These are phyloP conservation scores for Cladobotryum protrusum DNA, from an alignment of 2,329 filamentous ascomycete species.

Conservation along the genomic window DNA sequence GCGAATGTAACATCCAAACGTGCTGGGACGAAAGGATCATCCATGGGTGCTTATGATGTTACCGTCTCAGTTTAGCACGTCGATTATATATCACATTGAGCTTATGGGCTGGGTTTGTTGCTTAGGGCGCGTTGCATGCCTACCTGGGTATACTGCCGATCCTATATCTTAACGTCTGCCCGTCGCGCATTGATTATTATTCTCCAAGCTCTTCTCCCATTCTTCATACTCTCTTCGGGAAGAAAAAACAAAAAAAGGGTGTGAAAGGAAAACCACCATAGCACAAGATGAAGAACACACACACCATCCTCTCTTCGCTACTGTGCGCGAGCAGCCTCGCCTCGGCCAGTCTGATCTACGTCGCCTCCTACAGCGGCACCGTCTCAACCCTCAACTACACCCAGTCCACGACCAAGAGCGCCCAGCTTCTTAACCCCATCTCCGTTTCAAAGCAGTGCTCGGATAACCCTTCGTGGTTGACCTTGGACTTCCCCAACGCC, in stretches of 20 bases:
- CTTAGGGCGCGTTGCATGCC: too few relatives aligned
- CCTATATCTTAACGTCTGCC: too few relatives aligned
- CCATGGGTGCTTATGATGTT: too few relatives aligned
- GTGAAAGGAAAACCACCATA: not conserved
- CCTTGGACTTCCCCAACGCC: conserved; percentile 43
- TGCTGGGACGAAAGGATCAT: too few relatives aligned
- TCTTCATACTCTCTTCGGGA: too few relatives aligned
- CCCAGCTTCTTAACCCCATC: conserved; percentile 33
- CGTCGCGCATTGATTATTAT: too few relatives aligned
- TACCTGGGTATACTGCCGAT: too few relatives aligned
- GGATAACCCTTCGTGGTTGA: conserved; percentile 54
- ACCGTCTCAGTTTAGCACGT: too few relatives aligned
- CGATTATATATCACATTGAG: too few relatives aligned
- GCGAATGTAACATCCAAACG: conserved; percentile 3
- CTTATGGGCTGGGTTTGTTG: too few relatives aligned
- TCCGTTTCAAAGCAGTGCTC: conserved; percentile 43
- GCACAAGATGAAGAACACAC: not conserved
- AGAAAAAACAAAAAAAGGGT: too few relatives aligned
- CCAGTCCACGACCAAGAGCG: conserved; percentile 16
- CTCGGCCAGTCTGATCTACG: conserved; percentile 38
- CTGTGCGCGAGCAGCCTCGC: conserved; percentile 20
- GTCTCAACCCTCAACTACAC: conserved; percentile 43
- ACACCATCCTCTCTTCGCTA: conserved; percentile 13
- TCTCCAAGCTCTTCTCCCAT: too few relatives aligned
- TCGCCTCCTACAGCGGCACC: conserved; percentile 42